phyloP scores from a whole-genome alignment of 768 basidiomycete species.

The Lentinus tigrinus region DNA sequence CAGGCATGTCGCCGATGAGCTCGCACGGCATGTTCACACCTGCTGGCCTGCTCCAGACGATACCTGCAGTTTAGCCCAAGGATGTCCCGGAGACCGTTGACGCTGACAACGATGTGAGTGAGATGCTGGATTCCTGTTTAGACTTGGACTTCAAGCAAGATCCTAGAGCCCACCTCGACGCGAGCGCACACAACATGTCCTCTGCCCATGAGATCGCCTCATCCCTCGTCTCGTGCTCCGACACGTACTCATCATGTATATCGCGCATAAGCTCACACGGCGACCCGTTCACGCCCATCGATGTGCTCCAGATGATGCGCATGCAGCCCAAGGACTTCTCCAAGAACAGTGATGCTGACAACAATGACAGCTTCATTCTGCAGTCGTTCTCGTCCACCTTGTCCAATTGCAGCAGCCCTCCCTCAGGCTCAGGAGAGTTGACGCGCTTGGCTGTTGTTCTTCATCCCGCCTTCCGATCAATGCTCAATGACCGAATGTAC shows the following conservation, averaged over 20 bases:
- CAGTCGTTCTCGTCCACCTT: too few species aligned
- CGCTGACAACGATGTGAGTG: constrained; percentile 22
- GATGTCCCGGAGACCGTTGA: constrained; percentile 30
- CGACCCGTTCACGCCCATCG: constrained; percentile 50
- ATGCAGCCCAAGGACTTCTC: constrained; percentile 28
- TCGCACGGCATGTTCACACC: constrained; percentile 55
- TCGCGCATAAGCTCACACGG: constrained; percentile 50
- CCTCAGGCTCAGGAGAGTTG: too few species aligned
- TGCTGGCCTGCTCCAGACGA: constrained; percentile 29
- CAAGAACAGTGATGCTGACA: constrained; percentile 31
- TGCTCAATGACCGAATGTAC: too few species aligned
- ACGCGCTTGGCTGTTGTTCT: too few species aligned
- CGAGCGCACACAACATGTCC: constrained; percentile 23
- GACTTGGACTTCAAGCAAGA: too few species aligned
- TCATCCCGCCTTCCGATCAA: too few species aligned
- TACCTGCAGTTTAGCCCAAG: constrained; percentile 29
- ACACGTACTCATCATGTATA: constrained; percentile 44
- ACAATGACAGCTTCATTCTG: too few species aligned
- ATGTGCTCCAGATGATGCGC: constrained; percentile 29
- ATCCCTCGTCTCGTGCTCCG: constrained; percentile 48
- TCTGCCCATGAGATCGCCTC: constrained; percentile 36
- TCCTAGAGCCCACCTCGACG: constrained; percentile 37
- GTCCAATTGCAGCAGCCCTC: too few species aligned
- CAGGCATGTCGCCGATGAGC: constrained; percentile 48
- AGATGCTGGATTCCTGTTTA: too few species aligned